phyloP scores from a whole-genome alignment of 140 eudicot species.

The Bidens hawaiensis region DNA sequence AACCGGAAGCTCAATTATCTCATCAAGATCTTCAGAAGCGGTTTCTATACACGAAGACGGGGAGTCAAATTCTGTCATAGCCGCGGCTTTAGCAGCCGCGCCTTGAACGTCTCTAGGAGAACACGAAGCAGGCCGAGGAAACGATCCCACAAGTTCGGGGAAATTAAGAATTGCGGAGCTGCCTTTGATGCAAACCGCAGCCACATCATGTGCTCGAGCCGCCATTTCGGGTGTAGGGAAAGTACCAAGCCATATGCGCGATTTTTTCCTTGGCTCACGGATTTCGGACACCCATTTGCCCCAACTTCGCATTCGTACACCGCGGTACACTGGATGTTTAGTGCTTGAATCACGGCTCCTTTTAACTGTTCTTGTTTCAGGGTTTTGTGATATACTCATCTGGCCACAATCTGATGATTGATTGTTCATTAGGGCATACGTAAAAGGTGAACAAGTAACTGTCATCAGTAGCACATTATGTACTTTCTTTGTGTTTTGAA shows the following conservation, averaged over 20 bases:
- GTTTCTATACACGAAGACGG: slow-evolving; percentile 21
- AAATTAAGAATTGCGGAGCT: no score
- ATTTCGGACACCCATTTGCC: slow-evolving; percentile 96
- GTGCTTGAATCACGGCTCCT: slow-evolving; percentile 34
- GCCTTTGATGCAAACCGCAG: slow-evolving; percentile 72
- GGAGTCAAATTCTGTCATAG: slow-evolving; percentile 54
- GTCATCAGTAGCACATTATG: slow-evolving; percentile 12
- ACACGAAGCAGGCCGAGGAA: slow-evolving; percentile 66
- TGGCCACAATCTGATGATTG: slow-evolving; percentile 6
- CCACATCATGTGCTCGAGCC: slow-evolving; percentile 89
- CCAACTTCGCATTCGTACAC: slow-evolving; percentile 84
- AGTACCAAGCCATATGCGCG: slow-evolving; percentile 87
- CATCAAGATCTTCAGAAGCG: slow-evolving; percentile 48
- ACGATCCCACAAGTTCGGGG: slow-evolving; percentile 52
- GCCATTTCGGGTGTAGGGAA: slow-evolving; percentile 88
- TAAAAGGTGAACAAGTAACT: slow-evolving; percentile 20
- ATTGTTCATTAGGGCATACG: slow-evolving; percentile 25
- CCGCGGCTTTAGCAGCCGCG: slow-evolving; percentile 82
- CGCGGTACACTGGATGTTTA: slow-evolving; percentile 68
- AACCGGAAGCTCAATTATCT: slow-evolving; percentile 70
- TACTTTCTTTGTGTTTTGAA: slow-evolving; percentile 2
- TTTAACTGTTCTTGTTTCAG: slow-evolving; percentile 30
- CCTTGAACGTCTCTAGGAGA: slow-evolving; percentile 73
- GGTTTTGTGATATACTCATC: slow-evolving; percentile 1
- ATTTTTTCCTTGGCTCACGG: slow-evolving; percentile 74